Evolutionary conservation across 441 rosid genomes (phyloP).

Genomic region (Brassica balearica): DNA sequence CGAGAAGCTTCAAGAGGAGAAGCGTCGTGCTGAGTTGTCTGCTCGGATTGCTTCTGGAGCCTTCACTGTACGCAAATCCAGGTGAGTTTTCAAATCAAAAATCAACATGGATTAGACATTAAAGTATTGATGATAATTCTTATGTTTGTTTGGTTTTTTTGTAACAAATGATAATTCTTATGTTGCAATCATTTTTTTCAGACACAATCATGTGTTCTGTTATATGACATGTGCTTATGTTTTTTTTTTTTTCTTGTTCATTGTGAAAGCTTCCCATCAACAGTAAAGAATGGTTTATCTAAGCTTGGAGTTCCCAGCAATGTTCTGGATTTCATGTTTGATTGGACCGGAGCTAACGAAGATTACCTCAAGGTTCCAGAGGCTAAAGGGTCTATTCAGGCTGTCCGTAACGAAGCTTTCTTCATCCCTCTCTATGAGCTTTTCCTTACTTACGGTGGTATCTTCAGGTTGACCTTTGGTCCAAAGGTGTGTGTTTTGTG

Average conservation of each 20-base stretch:
- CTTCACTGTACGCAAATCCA: constrained; percentile 67
- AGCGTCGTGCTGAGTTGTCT: constrained; percentile 79
- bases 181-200: background rate
- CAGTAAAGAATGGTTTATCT: constrained; percentile 70
- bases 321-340: constrained; percentile 65
- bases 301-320: constrained; percentile 72
- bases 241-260: background rate
- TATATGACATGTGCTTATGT: constrained; percentile 9
- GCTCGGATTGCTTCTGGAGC: constrained; percentile 89
- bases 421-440: constrained; percentile 92
- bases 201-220: background rate
- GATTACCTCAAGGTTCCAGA: constrained; percentile 78
- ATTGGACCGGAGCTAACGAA: constrained; percentile 55
- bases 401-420: constrained; percentile 85
- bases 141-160: background rate
- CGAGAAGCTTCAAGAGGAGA: constrained; percentile 65
- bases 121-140: background rate
- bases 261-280: constrained; percentile 61
- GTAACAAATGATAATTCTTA: background rate
- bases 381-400: constrained; percentile 74
- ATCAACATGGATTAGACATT: background rate
- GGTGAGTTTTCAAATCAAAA: constrained; percentile 47
- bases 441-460: constrained; percentile 92
- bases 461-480: constrained; percentile 90
- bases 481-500: constrained; percentile 67